These are phyloP conservation scores for Geosmithia putterillii DNA, from an alignment of 2,329 filamentous ascomycete genomes.

Conservation along the genomic window DNA sequence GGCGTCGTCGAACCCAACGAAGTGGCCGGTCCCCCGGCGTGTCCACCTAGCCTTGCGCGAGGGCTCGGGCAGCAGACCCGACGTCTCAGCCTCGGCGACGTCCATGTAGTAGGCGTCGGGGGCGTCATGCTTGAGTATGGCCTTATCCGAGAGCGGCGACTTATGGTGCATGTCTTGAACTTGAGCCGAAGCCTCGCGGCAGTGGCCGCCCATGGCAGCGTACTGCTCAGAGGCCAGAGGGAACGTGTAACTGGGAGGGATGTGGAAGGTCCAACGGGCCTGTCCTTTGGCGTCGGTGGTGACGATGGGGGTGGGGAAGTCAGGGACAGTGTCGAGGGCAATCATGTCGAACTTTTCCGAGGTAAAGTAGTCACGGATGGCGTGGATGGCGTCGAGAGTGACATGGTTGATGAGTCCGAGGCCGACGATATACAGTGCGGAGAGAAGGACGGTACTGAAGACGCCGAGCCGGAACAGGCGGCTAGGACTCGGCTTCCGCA, in stretches of 20 bases:
- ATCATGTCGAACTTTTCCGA: slow-evolving; percentile 52
- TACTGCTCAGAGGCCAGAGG: slow-evolving; percentile 58
- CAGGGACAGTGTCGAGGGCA: slow-evolving; percentile 51
- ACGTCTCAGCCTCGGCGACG: slow-evolving; percentile 55
- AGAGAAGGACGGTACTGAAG: slow-evolving; percentile 36
- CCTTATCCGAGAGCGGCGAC: slow-evolving; percentile 26
- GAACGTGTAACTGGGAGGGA: slow-evolving; percentile 54
- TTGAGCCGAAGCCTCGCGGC: slow-evolving; percentile 49
- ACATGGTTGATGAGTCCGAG: slow-evolving; percentile 14
- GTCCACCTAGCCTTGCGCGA: not conserved
- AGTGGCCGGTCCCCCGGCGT: slow-evolving; percentile 13
- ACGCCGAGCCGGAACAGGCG: slow-evolving; percentile 43
- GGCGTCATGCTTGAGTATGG: slow-evolving; percentile 41
- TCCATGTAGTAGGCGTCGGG: slow-evolving; percentile 62
- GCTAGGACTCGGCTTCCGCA: slow-evolving; percentile 36
- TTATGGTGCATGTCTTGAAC: slow-evolving; percentile 33
- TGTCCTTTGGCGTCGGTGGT: slow-evolving; percentile 52
- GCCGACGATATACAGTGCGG: slow-evolving; percentile 35
- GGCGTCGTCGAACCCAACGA: slow-evolving; percentile 35
- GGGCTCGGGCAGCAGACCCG: slow-evolving; percentile 40
- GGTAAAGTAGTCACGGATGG: slow-evolving; percentile 29
- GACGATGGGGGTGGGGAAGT: slow-evolving; percentile 61
- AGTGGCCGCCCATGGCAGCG: slow-evolving; percentile 54
- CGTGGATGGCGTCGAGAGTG: slow-evolving; percentile 14
- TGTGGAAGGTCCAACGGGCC: slow-evolving; percentile 70